A percentile compares a stretch with the other conserved stretches of the same genome.
Conservation (phyloP, 345 rosid species). For the Stellera chamaejasme region DNA sequence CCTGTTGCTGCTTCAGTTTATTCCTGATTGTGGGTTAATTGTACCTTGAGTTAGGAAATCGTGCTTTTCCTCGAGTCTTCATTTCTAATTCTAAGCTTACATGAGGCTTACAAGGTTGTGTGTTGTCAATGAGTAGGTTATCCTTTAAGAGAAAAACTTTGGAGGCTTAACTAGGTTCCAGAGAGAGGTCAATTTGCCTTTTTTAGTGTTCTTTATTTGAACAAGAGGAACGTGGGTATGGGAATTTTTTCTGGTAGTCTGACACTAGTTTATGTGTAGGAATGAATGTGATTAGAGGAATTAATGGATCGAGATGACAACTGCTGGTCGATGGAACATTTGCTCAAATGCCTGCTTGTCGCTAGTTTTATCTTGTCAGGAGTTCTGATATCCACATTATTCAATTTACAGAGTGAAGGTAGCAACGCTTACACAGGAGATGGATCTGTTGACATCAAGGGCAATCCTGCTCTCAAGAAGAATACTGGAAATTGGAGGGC, state of each 20-base stretch:
- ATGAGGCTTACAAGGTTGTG: no score
- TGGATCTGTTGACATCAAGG: slow-evolving; percentile 69
- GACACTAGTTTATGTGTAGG: neutral
- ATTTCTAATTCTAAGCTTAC: no score
- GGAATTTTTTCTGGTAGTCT: neutral
- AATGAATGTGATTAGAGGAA: neutral
- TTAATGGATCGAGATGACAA: neutral
- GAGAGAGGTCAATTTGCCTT: no score
- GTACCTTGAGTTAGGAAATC: no score
- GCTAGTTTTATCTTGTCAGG: neutral
- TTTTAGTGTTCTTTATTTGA: no score
- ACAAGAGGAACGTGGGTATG: neutral
- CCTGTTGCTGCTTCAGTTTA: no score
- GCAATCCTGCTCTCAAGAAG: slow-evolving; percentile 63
- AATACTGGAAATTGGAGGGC: slow-evolving; percentile 89
- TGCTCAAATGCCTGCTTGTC: neutral
- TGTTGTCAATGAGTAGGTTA: no score
- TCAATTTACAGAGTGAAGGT: slow-evolving; percentile 24
- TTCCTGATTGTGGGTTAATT: no score
- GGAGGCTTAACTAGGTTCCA: no score
- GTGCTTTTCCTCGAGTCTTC: no score
- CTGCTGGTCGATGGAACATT: neutral
- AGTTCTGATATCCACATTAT: neutral
- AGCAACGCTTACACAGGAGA: slow-evolving; percentile 54
- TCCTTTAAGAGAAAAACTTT: no score